Conservation (phyloP, 129 eudicot genomes). For the Tanacetum coccineum region DNA sequence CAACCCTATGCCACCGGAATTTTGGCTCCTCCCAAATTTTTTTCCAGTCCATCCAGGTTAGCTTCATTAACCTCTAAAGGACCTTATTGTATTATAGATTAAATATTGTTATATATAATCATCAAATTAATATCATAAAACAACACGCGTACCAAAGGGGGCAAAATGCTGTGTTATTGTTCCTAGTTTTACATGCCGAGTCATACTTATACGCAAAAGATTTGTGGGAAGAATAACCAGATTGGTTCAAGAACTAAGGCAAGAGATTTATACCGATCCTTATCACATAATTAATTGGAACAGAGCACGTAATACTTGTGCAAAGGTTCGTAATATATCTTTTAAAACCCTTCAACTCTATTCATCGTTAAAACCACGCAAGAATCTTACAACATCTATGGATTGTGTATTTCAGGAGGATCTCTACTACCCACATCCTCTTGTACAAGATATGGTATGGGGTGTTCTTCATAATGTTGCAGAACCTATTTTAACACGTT, state of each 20-base stretch:
- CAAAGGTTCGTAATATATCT: slow-evolving; percentile 39
- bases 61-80: not conserved
- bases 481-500: slow-evolving; percentile 44
- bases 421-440: slow-evolving; percentile 53
- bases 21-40: slow-evolving; percentile 50
- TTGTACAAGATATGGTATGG: slow-evolving; percentile 54
- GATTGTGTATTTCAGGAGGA: slow-evolving; percentile 47
- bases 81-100: not conserved
- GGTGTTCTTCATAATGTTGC: slow-evolving; percentile 38
- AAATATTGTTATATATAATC: not conserved
- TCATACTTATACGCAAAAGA: slow-evolving; percentile 55
- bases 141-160: slow-evolving; percentile 35
- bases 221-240: slow-evolving; percentile 51
- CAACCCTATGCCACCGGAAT: slow-evolving; percentile 73
- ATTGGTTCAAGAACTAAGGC: slow-evolving; percentile 42
- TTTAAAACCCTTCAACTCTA: not conserved
- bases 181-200: slow-evolving; percentile 59
- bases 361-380: not conserved
- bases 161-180: slow-evolving; percentile 55
- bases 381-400: not conserved
- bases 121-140: not conserved
- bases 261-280: slow-evolving; percentile 45
- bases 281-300: slow-evolving; percentile 57
- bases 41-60: slow-evolving; percentile 68
- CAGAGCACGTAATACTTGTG: slow-evolving; percentile 47